These are phyloP conservation scores for Bombardia bombarda DNA, from an alignment of 495 filamentous ascomycete genomes.

Conservation along the genomic window DNA sequence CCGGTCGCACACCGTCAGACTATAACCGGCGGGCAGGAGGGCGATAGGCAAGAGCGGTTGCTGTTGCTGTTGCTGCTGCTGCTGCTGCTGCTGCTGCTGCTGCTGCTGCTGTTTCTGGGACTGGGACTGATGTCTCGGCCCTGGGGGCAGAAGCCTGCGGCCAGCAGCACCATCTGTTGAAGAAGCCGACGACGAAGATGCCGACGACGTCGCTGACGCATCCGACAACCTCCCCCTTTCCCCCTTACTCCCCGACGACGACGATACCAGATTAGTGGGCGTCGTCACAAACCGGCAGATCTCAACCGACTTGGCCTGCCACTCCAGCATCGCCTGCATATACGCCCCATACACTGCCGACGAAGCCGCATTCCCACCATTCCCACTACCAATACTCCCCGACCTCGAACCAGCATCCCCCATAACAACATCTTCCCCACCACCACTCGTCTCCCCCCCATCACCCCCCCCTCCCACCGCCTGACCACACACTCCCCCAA, in stretches of 20 bases:
- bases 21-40: slow-evolving; percentile 60
- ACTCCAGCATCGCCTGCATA: slow-evolving; percentile 57
- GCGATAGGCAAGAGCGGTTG: slow-evolving; percentile 50
- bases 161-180: too few relatives aligned
- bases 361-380: not conserved
- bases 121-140: too few relatives aligned
- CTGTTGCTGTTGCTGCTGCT: too few relatives aligned
- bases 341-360: slow-evolving; percentile 47
- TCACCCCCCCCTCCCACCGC: slow-evolving; percentile 31
- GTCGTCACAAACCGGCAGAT: slow-evolving; percentile 55
- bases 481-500: slow-evolving; percentile 52
- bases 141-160: too few relatives aligned
- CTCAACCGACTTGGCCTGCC: slow-evolving; percentile 63
- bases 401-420: slow-evolving; percentile 2
- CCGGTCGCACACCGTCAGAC: slow-evolving; percentile 65
- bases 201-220: not conserved
- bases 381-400: slow-evolving; percentile 1
- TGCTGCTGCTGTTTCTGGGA: too few relatives aligned
- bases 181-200: slow-evolving; percentile 2
- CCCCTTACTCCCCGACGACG: too few relatives aligned
- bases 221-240: too few relatives aligned
- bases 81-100: too few relatives aligned
- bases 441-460: slow-evolving; percentile 4
- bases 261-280: not conserved
- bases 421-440: slow-evolving; percentile 1